Evolutionary conservation across 108 stramenopile genomes (phyloP).

Genomic region (Cylindrotheca closterium): DNA sequence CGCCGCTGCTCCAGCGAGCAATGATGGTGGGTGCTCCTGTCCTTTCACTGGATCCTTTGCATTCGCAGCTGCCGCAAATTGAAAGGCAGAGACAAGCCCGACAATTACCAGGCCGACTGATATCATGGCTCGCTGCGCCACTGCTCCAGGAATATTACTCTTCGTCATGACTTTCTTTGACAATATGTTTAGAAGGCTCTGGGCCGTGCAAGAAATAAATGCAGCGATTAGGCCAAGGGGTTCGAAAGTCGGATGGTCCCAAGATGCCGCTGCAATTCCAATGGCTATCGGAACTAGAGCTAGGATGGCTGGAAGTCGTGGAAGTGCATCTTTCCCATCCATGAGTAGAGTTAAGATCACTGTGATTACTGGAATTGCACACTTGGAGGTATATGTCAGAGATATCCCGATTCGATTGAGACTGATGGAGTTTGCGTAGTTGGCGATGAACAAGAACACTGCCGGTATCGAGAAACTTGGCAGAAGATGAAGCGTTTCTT

Average conservation of each 20-base stretch:
- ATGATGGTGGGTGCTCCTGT: slow-evolving; percentile 37
- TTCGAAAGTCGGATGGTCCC: slow-evolving; percentile 77
- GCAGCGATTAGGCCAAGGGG: slow-evolving; percentile 60
- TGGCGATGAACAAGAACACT: slow-evolving; percentile 66
- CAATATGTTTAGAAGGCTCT: slow-evolving; percentile 65
- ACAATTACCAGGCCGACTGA: slow-evolving; percentile 62
- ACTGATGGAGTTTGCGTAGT: slow-evolving; percentile 68
- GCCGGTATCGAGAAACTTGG: slow-evolving; percentile 61
- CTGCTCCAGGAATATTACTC: slow-evolving; percentile 47
- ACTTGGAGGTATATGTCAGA: slow-evolving; percentile 78
- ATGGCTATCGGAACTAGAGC: slow-evolving; percentile 68
- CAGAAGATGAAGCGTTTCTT: slow-evolving; percentile 35
- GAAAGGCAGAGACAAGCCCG: slow-evolving; percentile 28
- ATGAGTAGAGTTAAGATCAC: slow-evolving; percentile 58
- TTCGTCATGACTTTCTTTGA: slow-evolving; percentile 63
- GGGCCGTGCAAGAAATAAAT: slow-evolving; percentile 61
- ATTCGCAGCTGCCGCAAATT: neutral
- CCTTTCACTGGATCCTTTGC: neutral
- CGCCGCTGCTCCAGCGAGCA: slow-evolving; percentile 52
- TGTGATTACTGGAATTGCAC: slow-evolving; percentile 74
- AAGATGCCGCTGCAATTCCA: slow-evolving; percentile 74
- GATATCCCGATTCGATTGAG: slow-evolving; percentile 78
- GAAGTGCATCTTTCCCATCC: slow-evolving; percentile 61
- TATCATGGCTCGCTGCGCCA: slow-evolving; percentile 74
- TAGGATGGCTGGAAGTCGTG: slow-evolving; percentile 46